Base-by-base conservation (phyloP, 129 eudicot genomes). In the Artemisia tridentata region DNA sequence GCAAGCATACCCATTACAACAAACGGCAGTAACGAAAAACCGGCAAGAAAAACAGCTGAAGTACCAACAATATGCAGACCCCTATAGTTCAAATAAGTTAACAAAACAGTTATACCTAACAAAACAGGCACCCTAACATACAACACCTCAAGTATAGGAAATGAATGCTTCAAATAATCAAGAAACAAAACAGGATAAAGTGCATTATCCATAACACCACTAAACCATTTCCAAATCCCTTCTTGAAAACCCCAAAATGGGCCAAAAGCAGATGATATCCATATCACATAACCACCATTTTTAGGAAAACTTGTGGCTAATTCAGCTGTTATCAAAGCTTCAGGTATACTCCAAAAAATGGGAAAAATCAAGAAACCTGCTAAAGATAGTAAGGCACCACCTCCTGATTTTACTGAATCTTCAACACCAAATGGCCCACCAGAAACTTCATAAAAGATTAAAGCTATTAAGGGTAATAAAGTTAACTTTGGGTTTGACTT, bases 361-460 rank as follows among this genome's bases (percentile, higher is more conserved):
- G 91, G 96, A 75, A 92, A 92, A 21, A 92, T 85, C 68, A 88
- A 74, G 83, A 92, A 92, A 7, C 96, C 96, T 25, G 89, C 77
- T 60, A 92, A 66, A 13, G 98, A 83, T n/a, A 92, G 67, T 18
- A 92, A 79, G 16, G 98, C 88, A 11, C 98, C 98, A 27, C 96
- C 96, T n/a, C 96, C 96, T 34, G 98, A 74, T 71, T 60, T 83
- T 29, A 92, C 98, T 47, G 91, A 88, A 71, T 92, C 98, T 78
- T 92, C 98, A 0, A 92, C 91, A 19, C 98, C 98, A 75, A 92
- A 92, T 29, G 98, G 98, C 18, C 98, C 98, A 15, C 98, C 98
- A 15, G 95, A 86, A 47, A 92, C 96, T 69, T 92, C 98, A 74
- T 92, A 92, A 82, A 92, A 92, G 4, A 92, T 92, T 11, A 92